Conservation (phyloP, 1,139 yeast species). For the Saccharomyces hybrid region DNA sequence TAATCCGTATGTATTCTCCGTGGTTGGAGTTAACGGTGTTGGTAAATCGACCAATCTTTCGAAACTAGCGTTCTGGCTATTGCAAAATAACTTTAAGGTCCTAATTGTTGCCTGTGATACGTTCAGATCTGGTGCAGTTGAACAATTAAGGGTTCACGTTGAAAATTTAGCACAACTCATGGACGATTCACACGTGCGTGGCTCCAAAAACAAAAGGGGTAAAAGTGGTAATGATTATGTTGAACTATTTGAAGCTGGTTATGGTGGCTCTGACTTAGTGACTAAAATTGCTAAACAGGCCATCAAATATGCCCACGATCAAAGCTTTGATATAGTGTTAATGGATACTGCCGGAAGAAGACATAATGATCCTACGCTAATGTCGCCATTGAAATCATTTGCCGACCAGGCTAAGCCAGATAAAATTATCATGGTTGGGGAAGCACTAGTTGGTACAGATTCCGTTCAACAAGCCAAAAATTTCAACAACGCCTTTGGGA, state of each 20-base stretch:
- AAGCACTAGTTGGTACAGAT: constrained; percentile 95
- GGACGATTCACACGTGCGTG: constrained; percentile 33
- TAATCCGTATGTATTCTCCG: constrained; percentile 88
- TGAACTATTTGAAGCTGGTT: constrained; percentile 87
- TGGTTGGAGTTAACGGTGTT: constrained; percentile 96
- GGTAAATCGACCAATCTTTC: constrained; percentile 95
- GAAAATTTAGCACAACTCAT: constrained; percentile 64
- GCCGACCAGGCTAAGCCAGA: constrained; percentile 95
- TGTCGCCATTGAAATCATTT: constrained; percentile 93
- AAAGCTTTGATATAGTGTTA: constrained; percentile 72
- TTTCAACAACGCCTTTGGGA: constrained; percentile 93
- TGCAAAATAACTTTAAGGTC: constrained; percentile 81
- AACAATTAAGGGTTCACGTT: constrained; percentile 90
- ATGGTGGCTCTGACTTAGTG: constrained; percentile 90
- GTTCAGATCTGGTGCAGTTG: constrained; percentile 98
- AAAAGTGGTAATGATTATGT: constrained; percentile 45
- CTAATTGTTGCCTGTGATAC: constrained; percentile 96
- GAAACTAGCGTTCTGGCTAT: constrained; percentile 88
- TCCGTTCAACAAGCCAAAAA: constrained; percentile 92
- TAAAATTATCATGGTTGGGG: constrained; percentile 97
- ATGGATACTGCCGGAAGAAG: constrained; percentile 98
- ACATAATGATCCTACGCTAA: constrained; percentile 86
- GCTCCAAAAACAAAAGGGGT: constrained; percentile 29
- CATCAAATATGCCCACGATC: constrained; percentile 60
- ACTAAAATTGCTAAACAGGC: constrained; percentile 95